Percentiles rank a stretch among this genome's conserved stretches.
phyloP scores from a whole-genome alignment of 2,329 filamentous ascomycete species.

The Colletotrichum lindemuthianum region DNA sequence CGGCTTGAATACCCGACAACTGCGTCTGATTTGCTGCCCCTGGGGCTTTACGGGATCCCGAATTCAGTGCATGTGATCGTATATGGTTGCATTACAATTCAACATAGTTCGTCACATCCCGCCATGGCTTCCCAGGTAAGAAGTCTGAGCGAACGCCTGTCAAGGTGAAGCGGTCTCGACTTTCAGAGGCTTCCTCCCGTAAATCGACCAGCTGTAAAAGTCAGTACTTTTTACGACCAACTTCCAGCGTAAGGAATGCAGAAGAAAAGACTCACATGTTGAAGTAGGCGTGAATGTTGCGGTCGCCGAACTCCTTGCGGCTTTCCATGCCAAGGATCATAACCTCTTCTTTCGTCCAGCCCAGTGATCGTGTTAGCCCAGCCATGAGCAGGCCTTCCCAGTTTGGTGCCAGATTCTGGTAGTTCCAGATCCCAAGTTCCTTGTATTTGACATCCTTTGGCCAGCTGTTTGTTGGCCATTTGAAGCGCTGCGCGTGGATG shows the following conservation, averaged over 20 bases:
- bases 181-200: not conserved
- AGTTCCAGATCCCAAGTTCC: conserved; percentile 36
- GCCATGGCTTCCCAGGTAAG: too few relatives aligned
- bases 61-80: too few relatives aligned
- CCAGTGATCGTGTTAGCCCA: conserved; percentile 43
- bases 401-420: conserved; percentile 36
- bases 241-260: not conserved
- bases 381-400: conserved; percentile 40
- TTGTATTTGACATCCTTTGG: conserved; percentile 41
- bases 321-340: conserved; percentile 42
- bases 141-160: too few relatives aligned
- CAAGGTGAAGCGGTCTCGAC: too few relatives aligned
- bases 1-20: too few relatives aligned
- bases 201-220: conserved; percentile 1
- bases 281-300: conserved; percentile 40
- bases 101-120: too few relatives aligned
- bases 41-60: too few relatives aligned
- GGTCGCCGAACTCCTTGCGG: conserved; percentile 43
- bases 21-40: too few relatives aligned
- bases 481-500: conserved; percentile 41
- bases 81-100: too few relatives aligned
- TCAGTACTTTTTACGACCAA: not conserved
- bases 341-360: conserved; percentile 42
- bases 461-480: conserved; percentile 45
- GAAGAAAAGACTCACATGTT: conserved; percentile 34